Base-by-base conservation (phyloP, 2,329 filamentous ascomycete genomes). In the Neopestalotiopsis rosae region DNA sequence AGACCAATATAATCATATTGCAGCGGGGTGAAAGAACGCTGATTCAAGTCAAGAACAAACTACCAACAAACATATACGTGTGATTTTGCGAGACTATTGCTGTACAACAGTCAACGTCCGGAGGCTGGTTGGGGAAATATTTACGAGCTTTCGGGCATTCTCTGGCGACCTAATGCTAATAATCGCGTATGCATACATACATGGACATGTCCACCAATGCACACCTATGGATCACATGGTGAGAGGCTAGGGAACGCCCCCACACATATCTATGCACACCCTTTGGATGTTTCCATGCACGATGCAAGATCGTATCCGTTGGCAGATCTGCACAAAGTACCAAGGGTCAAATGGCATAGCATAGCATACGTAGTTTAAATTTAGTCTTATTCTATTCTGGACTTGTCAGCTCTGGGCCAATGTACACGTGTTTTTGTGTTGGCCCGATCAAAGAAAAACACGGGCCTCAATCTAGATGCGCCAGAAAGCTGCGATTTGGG, bases 401-500 rank as follows among this genome's bases (percentile, higher is more conserved):
- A 52, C 45, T 52, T 52, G 45, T 52, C 45, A 52, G 20, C 17
- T 52, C 34, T 38, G 34, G 45, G 45, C 17, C 20, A n/a, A 52
- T n/a, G 45, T 20, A 52, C 45, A 52, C 45, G 45, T 52, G n/a
- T n/a, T 20, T 49, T 49, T n/a, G 42, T 49, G 10, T 17, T 49
- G 42, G 24, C 24, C 10, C 45, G 20, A 24, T 24, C 14, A 52
- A 24, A n/a, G 42, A 49, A 49, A 52, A 17, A 52, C 45, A 52
- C 6, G 45, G 45, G 45, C 45, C 45, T 17, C 9, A 1, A 17
- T 52, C 20, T 17, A 34, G 59, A 62, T 62, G 28, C n/a, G 28
- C 32, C 59, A 62, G 56, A 30, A 32, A 14, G 52, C 14, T 57
- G 28, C 65, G 65, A 67, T 67, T 28, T 12, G 17, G 42, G 56